Conservation (phyloP, 1,139 yeast genomes). For the Saccharomycopsis phalli region DNA sequence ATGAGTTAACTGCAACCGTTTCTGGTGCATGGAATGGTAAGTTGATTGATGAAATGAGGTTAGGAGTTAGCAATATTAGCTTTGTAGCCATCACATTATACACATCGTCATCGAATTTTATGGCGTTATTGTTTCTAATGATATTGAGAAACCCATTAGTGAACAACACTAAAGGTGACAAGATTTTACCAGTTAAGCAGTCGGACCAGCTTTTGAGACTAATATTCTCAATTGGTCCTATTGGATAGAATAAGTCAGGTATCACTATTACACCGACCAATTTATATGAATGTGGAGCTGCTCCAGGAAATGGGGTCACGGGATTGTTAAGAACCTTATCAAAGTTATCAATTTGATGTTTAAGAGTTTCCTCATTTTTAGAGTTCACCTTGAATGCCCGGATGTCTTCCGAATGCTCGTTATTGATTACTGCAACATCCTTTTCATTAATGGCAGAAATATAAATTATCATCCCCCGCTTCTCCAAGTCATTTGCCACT, state of each 20-base stretch:
- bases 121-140: conserved; percentile 39
- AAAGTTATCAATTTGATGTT: conserved; percentile 36
- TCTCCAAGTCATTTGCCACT: conserved; percentile 65
- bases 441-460: conserved; percentile 59
- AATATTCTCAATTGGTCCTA: conserved; percentile 62
- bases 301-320: conserved; percentile 32
- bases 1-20: conserved; percentile 32
- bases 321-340: conserved; percentile 28
- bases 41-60: conserved; percentile 34
- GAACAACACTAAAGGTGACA: conserved; percentile 43
- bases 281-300: conserved; percentile 38
- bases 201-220: conserved; percentile 45
- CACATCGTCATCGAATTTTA: conserved; percentile 11
- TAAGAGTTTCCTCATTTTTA: conserved; percentile 30
- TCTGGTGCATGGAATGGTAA: conserved; percentile 46
- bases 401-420: conserved; percentile 45
- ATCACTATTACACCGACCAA: conserved; percentile 54
- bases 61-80: conserved; percentile 37
- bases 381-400: conserved; percentile 44
- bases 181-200: conserved; percentile 36
- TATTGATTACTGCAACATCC: conserved; percentile 50
- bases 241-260: conserved; percentile 57
- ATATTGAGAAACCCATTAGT: conserved; percentile 50
- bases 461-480: conserved; percentile 73
- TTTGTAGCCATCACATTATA: conserved; percentile 23